Evolutionary conservation across 2,329 filamentous ascomycete species (phyloP), one percentile per base, ranked within the genome.

Genomic region (Talaromyces verruculosus): DNA sequence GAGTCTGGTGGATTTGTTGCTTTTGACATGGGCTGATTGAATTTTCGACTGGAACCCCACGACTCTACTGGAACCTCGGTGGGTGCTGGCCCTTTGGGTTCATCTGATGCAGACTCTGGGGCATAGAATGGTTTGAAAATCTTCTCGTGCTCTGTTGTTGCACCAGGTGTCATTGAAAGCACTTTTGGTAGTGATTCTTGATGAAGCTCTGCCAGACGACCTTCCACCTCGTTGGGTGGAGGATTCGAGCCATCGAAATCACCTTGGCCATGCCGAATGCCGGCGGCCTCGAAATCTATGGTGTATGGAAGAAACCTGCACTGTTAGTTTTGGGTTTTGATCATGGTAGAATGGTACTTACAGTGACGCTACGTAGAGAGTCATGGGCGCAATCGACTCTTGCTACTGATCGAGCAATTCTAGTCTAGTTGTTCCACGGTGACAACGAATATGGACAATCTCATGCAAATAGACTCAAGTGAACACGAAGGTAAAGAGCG

Each of bases 1-100:
- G 88, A 85, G 1, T 90, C 89, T 7, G 91, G 92, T 19, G 90
- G 87, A 33, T 89, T 88, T 70, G 87, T 89, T 61, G 91, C 90
- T 69, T 89, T 87, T 10, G 91, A 93, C 70, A 84, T 87, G 37
- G 93, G 93, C 79, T 97, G 93, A 75, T 93, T 91, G 71, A 87
- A 85, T 22, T 87, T 85, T 19, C 84, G 83, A 39, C 80, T 81
- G 57, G 76, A 78, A 59, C 91, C 92, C 92, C 92, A 96, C 63
- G 87, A 86, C n/a, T 90, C 87, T 3, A 89, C 86, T 70, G 90
- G 86, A 35, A 90, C 87, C 72, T 96, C 92, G 68, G 86, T 89
- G 33, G 73, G 74, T n/a, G 73, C 71, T 11, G 74, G 73, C 0
- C 69, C 73, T 6, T 72, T 71, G 39, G 75, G 73, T 28, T 73